Evolutionary conservation across 352 stramenopile genomes (phyloP).

Genomic region (Saprolegnia parasitica): DNA sequence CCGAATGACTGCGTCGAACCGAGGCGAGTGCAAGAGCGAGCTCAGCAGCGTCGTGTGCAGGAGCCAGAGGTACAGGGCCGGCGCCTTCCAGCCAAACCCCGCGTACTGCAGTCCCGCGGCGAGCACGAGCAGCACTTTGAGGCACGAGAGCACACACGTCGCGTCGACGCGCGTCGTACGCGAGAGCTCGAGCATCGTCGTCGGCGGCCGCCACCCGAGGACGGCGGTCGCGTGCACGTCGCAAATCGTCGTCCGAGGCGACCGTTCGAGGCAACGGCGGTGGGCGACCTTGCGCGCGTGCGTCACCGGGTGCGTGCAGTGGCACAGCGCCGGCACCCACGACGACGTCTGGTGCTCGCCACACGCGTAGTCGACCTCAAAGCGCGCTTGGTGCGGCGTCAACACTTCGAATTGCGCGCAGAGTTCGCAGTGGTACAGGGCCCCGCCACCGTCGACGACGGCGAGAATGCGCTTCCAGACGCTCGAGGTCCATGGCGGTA

Average conservation of each 20-base stretch:
- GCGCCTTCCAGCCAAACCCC: conserved; percentile 36
- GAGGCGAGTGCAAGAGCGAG: conserved; percentile 43
- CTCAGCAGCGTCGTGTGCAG: conserved; percentile 37
- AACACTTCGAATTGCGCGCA: conserved; percentile 38
- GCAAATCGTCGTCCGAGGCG: neutral
- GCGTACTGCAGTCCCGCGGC: neutral
- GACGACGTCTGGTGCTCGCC: conserved; percentile 35
- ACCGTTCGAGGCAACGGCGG: conserved; percentile 5
- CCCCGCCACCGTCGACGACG: conserved; percentile 6
- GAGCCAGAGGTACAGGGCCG: conserved; percentile 40
- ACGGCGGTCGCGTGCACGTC: neutral
- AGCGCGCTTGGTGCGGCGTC: conserved; percentile 29
- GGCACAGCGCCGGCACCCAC: conserved; percentile 41
- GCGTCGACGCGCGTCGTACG: neutral
- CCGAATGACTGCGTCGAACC: conserved; percentile 38
- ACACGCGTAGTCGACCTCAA: conserved; percentile 38
- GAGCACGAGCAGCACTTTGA: neutral
- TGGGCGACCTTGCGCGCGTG: conserved; percentile 20
- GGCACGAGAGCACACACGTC: neutral
- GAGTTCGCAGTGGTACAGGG: conserved; percentile 39
- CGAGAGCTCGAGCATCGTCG: neutral
- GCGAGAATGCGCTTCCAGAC: conserved; percentile 4
- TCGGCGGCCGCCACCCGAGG: neutral
- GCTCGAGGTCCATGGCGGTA: neutral
- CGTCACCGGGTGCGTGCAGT: conserved; percentile 37